Evolutionary conservation across 2,329 filamentous ascomycete genomes (phyloP), one percentile per base, ranked within the genome.

Genomic region (Fusarium stilboides): DNA sequence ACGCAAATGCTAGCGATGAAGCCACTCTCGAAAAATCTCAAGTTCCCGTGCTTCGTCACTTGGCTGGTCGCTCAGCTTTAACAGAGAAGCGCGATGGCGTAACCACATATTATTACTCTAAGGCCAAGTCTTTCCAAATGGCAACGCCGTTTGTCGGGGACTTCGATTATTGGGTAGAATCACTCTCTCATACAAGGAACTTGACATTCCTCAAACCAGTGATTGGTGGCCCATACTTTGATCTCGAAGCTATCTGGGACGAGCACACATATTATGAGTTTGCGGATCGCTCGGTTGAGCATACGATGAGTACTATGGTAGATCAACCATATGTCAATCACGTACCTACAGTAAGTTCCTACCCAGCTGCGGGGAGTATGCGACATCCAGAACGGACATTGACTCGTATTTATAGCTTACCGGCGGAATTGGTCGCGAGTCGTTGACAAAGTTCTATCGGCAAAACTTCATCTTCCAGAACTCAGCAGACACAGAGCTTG

Each of bases 291-390:
- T 88, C 87, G 3, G 91, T 93, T 0, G 88, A 88, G 65, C 87
- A 88, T 68, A 94, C 92, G 0, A 94, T 94, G 92, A 84, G 84
- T n/a, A 94, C 92, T 0, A 94, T 94, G 92, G 91, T 94, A 3
- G 84, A 89, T 47, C 88, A 93, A 76, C 92, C 92, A 3, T 94
- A 94, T 73, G 92, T 94, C 2, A 94, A 94, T 74, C 91, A 94
- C 74, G 83, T 94, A 3, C 90, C 91, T 0, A 93, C 91, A 0
- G 84, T 89, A 72, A 81, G 85, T 71, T 19, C 0, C 14, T 14
- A 26, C 6, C 17, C 26, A n/a, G 8, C 22, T 10, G 5, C 0
- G 13, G 9, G 12, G 2, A 9, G 22, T 6, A 5, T 6, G 5
- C 4, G 2, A 8, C 8, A 1, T 14, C 5, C 12, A 15, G 24